These are phyloP conservation scores for Wickerhamiella galacta DNA, from an alignment of 805 yeast genomes.

Conservation along the genomic window DNA sequence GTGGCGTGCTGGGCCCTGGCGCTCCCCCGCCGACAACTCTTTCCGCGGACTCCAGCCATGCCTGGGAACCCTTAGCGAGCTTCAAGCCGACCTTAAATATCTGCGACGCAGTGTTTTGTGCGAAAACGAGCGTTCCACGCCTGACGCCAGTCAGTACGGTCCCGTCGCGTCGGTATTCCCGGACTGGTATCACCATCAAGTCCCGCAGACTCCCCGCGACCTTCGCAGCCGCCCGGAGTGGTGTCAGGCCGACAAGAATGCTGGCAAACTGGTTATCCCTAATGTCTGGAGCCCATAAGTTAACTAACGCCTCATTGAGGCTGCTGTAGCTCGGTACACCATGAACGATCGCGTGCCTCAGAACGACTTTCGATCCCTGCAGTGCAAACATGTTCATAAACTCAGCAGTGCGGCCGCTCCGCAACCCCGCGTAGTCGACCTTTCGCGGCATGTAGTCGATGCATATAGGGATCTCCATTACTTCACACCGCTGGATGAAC, in stretches of 20 bases:
- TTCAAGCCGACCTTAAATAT: slow-evolving; percentile 2
- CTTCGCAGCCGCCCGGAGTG: slow-evolving; percentile 58
- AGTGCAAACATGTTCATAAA: slow-evolving; percentile 75
- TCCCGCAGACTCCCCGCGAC: slow-evolving; percentile 67
- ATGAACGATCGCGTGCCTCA: slow-evolving; percentile 45
- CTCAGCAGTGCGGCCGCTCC: slow-evolving; percentile 76
- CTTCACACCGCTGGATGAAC: slow-evolving; percentile 49
- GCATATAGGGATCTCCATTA: slow-evolving; percentile 35
- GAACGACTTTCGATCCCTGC: slow-evolving; percentile 63
- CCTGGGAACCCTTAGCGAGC: slow-evolving; percentile 3
- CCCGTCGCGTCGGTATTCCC: slow-evolving; percentile 6
- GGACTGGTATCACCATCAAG: slow-evolving; percentile 30
- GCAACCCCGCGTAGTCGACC: slow-evolving; percentile 65
- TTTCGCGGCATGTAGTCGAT: slow-evolving; percentile 87
- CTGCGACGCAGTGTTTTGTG: slow-evolving; percentile 5
- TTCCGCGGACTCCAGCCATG: background rate
- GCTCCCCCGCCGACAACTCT: background rate
- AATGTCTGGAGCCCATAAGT: slow-evolving; percentile 81
- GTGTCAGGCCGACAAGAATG: slow-evolving; percentile 68
- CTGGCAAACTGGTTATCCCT: slow-evolving; percentile 65
- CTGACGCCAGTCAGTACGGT: slow-evolving; percentile 4
- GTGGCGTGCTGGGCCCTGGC: no score
- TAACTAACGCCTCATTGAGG: slow-evolving; percentile 38
- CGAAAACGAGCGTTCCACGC: slow-evolving; percentile 4
- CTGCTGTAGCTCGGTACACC: slow-evolving; percentile 65